Conservation (phyloP, 257 asterid species). For the Solanum pennellii region DNA sequence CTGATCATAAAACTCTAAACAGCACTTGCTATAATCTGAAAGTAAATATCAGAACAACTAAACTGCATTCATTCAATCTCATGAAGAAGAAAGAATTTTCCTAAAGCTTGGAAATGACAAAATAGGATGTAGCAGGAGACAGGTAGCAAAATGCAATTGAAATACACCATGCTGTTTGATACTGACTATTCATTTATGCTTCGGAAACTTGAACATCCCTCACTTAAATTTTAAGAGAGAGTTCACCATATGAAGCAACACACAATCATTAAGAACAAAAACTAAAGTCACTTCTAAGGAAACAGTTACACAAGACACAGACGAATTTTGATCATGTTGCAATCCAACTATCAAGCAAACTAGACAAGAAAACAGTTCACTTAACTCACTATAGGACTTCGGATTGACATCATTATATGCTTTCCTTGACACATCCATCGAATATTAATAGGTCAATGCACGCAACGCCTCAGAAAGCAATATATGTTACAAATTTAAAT, state of each 20-base stretch:
- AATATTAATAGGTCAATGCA: neutral
- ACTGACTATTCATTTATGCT: neutral
- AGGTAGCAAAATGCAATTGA: neutral
- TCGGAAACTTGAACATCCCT: neutral
- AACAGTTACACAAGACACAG: too few species aligned
- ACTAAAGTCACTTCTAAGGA: too few species aligned
- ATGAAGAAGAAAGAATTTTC: neutral
- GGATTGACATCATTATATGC: neutral
- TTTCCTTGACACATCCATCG: neutral
- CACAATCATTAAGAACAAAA: neutral
- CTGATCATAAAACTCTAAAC: neutral
- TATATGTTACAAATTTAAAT: neutral
- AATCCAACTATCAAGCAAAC: neutral
- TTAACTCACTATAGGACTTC: neutral
- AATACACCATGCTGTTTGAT: neutral
- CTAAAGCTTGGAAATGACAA: neutral
- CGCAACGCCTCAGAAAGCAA: neutral
- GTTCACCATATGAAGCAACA: conserved; percentile 4
- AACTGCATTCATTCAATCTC: neutral
- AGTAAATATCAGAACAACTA: neutral
- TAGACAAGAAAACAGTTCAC: neutral
- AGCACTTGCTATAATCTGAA: neutral
- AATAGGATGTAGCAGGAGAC: neutral
- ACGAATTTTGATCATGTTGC: neutral
- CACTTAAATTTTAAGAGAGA: neutral